A percentile compares a stretch with the other conserved stretches of the same genome.
phyloP scores from a whole-genome alignment of 257 asterid species.

The Parsonsia alboflavescens region DNA sequence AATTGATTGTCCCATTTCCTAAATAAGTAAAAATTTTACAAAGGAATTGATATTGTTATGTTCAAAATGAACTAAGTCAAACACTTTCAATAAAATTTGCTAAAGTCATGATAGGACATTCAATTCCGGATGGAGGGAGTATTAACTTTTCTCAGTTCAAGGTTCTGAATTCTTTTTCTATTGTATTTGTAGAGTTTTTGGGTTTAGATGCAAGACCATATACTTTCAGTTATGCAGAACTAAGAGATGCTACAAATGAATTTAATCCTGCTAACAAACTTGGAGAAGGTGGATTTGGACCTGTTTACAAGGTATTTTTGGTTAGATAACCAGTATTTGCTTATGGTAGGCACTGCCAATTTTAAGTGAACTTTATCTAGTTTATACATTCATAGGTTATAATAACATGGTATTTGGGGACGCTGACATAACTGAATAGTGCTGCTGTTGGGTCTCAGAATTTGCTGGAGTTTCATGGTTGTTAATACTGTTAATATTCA shows the following conservation, averaged over 20 bases:
- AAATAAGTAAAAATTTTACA: too few relatives aligned
- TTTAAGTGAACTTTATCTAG: too few relatives aligned
- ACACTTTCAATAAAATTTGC: too few relatives aligned
- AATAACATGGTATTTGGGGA: neutral
- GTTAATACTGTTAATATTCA: too few relatives aligned
- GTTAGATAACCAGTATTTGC: neutral
- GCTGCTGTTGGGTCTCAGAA: neutral
- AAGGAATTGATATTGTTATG: too few relatives aligned
- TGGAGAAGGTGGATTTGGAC: constrained; percentile 96
- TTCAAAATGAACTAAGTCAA: too few relatives aligned
- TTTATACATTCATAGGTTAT: neutral
- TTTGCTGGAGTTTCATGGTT: neutral
- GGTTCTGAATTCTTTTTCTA: neutral
- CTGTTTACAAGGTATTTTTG: constrained; percentile 65
- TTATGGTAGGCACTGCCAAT: neutral
- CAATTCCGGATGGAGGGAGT: too few relatives aligned
- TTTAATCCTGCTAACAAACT: constrained; percentile 63
- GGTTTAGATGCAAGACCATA: constrained; percentile 71
- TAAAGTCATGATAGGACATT: too few relatives aligned
- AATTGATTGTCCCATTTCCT: too few relatives aligned
- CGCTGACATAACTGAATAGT: neutral
- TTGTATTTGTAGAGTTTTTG: constrained; percentile 46
- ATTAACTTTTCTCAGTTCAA: neutral
- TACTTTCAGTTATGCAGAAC: constrained; percentile 67
- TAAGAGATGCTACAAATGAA: constrained; percentile 61